Base-by-base conservation (phyloP, 2,329 filamentous ascomycete species). In the Fusarium verticillioides region DNA sequence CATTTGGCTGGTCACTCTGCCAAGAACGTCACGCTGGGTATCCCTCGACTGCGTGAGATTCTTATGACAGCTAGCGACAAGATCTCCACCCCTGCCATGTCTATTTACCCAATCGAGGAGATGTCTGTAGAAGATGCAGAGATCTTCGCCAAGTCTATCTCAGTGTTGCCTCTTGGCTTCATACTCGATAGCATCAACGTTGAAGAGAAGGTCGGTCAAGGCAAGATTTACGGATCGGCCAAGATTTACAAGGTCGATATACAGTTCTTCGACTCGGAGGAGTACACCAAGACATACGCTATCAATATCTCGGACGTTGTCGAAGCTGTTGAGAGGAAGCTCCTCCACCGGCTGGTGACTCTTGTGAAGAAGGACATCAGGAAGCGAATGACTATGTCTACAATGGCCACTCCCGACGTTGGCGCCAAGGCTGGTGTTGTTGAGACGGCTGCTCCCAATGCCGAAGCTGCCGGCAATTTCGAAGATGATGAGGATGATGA, bases 1-100 rank as follows among this genome's bases (percentile, higher is more conserved):
- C 96, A 99, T 89, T 94, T 99, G 89, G 96, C 96, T 82, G 96
- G 96, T 79, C 96, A 98, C 86, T 95, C 96, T 26, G 93, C 96
- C 36, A 98, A 98, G 87, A 99, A 99, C 88, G 97, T 99, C 80
- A 99, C 96, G 2, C 89, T 98, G 26, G 96, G 96, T 94, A 98
- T 99, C 80, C 96, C 96, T 66, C 94, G 96, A 84, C 88, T 99
- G 26, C 90, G 96, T 85, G 96, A 99, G 88, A 98, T 99, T 78
- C 89, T 99, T 74, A 99, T 99, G 96, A 98, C 96, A 54, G 96
- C 96, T 32, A 96, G 94, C 80, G 89, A 91, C 58, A 89, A 92
- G 50, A 98, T 98, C 71, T 93, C 94, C 43, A 99, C 96, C 0
- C 96, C 96, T 4, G 90, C 91, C 9, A 97, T 97, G 94, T 96